These are phyloP conservation scores for Boechera divaricarpa DNA, from an alignment of 345 rosid genomes.

Conservation along the genomic window DNA sequence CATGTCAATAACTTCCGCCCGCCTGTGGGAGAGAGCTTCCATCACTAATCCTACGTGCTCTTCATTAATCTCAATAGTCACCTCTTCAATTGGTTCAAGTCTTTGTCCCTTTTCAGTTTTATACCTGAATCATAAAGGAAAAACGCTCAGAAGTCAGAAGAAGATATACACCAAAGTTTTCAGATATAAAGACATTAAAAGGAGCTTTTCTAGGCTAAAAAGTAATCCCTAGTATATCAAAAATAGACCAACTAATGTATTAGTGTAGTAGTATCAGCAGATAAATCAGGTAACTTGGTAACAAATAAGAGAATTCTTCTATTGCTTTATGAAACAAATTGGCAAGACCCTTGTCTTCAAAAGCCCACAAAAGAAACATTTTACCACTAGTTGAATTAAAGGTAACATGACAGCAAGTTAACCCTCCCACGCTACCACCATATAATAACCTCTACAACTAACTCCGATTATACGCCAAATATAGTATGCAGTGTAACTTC, in stretches of 20 bases:
- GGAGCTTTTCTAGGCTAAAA: slow-evolving; percentile 18
- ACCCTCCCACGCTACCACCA: not conserved
- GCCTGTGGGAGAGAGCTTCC: slow-evolving; percentile 97
- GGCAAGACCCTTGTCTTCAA: slow-evolving; percentile 1
- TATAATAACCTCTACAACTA: slow-evolving; percentile 1
- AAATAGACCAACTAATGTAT: not conserved
- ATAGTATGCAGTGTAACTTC: slow-evolving; percentile 1
- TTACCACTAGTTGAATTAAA: not conserved
- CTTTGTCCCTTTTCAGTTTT: slow-evolving; percentile 66
- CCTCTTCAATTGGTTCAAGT: slow-evolving; percentile 98
- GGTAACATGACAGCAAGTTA: not conserved
- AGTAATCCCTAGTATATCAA: not conserved
- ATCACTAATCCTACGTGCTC: slow-evolving; percentile 91
- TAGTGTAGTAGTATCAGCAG: slow-evolving; percentile 7
- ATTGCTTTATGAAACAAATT: not conserved
- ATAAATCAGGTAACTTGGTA: slow-evolving; percentile 1
- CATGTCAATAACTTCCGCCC: slow-evolving; percentile 85
- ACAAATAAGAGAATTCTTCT: not conserved
- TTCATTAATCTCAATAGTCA: slow-evolving; percentile 91
- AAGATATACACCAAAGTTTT: not conserved
- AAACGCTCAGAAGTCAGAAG: slow-evolving; percentile 10
- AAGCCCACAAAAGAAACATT: not conserved
- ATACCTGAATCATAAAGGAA: slow-evolving; percentile 62
- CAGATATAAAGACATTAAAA: not conserved
- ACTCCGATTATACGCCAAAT: not conserved